phyloP scores from a whole-genome alignment of 2,329 filamentous ascomycete species.

The Exophiala dermatitidis region DNA sequence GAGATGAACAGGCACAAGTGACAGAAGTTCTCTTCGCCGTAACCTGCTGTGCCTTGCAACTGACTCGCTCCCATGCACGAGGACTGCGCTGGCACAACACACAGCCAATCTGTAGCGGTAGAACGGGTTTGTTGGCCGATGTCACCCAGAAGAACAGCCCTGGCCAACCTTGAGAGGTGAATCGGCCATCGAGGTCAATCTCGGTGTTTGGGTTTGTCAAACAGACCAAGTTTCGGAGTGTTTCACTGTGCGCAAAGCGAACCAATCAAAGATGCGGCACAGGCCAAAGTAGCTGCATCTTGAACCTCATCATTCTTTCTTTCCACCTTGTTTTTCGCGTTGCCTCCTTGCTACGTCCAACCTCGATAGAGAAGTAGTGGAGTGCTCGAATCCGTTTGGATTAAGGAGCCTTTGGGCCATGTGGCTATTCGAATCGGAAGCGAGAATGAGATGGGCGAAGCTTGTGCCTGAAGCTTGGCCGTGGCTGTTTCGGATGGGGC shows the following conservation, averaged over 20 bases:
- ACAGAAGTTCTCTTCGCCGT: not conserved
- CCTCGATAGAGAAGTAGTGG: constrained; percentile 1
- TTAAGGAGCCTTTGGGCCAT: constrained; percentile 10
- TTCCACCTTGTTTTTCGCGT: not conserved
- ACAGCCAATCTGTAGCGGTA: not conserved
- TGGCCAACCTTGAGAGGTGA: not conserved
- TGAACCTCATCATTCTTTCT: constrained; percentile 5
- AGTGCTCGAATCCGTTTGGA: not conserved
- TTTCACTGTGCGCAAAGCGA: constrained; percentile 13
- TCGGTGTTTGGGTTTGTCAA: constrained; percentile 6
- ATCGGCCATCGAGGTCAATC: constrained; percentile 7
- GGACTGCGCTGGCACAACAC: not conserved
- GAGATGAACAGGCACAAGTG: not conserved
- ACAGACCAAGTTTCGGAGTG: constrained; percentile 15
- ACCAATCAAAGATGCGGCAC: constrained; percentile 13
- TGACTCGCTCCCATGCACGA: not conserved
- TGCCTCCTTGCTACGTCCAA: not conserved
- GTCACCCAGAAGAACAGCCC: too few relatives aligned
- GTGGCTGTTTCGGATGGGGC: constrained; percentile 6
- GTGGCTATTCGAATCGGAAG: constrained; percentile 7
- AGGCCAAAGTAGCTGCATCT: constrained; percentile 3
- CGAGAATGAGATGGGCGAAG: not conserved
- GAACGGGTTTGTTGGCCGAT: too few relatives aligned
- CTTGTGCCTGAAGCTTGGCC: constrained; percentile 6
- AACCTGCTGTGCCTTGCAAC: not conserved